Evolutionary conservation across 257 asterid species (phyloP).

Genomic region (Primulina eburnea): DNA sequence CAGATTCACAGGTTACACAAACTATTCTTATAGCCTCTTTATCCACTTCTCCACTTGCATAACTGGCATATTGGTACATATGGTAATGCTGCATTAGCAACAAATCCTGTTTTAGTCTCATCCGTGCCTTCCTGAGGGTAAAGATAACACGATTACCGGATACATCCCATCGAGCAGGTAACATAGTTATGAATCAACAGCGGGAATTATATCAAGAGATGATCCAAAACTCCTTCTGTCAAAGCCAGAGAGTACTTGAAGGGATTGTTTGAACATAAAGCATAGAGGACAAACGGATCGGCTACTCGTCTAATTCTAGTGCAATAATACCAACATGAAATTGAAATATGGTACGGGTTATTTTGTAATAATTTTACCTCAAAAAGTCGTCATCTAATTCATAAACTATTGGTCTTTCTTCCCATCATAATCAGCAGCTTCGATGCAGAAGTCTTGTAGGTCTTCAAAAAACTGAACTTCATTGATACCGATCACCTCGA

Average conservation of each 20-base stretch:
- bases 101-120: conserved; percentile 49
- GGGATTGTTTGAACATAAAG: background rate
- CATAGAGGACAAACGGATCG: background rate
- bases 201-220: background rate
- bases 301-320: background rate
- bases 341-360: background rate
- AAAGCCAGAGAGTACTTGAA: background rate
- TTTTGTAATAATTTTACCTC: background rate
- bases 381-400: background rate
- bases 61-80: conserved; percentile 94
- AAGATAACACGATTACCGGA: background rate
- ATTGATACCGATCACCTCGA: conserved; percentile 86
- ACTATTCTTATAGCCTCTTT: conserved; percentile 61
- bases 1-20: conserved; percentile 1
- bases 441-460: conserved; percentile 76
- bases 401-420: background rate
- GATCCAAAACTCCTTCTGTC: background rate
- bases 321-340: background rate
- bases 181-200: background rate
- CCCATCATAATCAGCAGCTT: conserved; percentile 67
- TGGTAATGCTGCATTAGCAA: conserved; percentile 75
- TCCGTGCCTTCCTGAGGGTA: background rate
- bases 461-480: conserved; percentile 91
- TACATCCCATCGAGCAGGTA: background rate
- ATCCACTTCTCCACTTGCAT: conserved; percentile 73